Conservation (phyloP, 441 rosid genomes). For the Populus trichocarpa region DNA sequence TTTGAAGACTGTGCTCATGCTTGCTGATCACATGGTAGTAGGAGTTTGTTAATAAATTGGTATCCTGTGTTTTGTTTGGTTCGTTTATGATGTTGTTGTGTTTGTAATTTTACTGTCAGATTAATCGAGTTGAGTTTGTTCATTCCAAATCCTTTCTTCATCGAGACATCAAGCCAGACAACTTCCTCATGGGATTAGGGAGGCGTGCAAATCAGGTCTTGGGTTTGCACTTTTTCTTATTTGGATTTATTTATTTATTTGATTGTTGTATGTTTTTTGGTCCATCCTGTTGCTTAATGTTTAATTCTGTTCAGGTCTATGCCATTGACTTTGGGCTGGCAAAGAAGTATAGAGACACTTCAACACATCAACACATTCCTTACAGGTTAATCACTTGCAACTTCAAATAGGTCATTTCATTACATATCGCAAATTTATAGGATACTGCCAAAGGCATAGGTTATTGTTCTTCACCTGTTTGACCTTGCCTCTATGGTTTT, state of each 20-base stretch:
- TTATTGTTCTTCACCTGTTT: neutral
- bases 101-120: conserved; percentile 42
- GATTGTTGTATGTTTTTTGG: neutral
- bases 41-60: neutral
- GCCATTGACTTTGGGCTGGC: conserved; percentile 96
- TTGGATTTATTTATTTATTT: neutral
- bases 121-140: conserved; percentile 86
- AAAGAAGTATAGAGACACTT: conserved; percentile 87
- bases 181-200: conserved; percentile 97
- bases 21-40: conserved; percentile 93
- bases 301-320: conserved; percentile 55
- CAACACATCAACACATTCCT: conserved; percentile 92
- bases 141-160: conserved; percentile 95
- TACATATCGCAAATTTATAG: neutral
- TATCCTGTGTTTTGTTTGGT: conserved; percentile 7
- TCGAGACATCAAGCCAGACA: conserved; percentile 98
- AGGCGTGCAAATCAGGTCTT: conserved; percentile 95
- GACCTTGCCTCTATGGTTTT: neutral
- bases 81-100: neutral
- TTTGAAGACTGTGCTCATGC: conserved; percentile 93
- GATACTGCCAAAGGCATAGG: neutral
- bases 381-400: conserved; percentile 55
- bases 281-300: conserved; percentile 4
- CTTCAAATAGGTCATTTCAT: neutral
- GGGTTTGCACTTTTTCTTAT: conserved; percentile 5